Percentiles rank a stretch among this genome's conserved stretches.
Evolutionary conservation across 2,329 filamentous ascomycete genomes (phyloP).

Genomic region (Blastomyces emzantsi): DNA sequence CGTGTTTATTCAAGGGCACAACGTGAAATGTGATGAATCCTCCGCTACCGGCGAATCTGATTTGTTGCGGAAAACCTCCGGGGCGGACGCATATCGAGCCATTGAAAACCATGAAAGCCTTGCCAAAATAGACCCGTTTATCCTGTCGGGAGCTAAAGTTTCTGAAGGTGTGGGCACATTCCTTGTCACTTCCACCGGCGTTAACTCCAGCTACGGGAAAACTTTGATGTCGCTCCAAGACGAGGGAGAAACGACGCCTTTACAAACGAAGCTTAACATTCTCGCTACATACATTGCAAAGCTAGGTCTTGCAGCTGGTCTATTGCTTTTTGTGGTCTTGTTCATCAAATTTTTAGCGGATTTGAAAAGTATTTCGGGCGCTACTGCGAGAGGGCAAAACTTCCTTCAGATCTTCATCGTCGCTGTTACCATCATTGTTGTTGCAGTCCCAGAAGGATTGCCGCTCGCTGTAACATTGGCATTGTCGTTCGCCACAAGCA

Average conservation of each 20-base stretch:
- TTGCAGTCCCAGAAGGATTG: slow-evolving; percentile 61
- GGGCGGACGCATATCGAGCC: slow-evolving; percentile 54
- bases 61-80: slow-evolving; percentile 57
- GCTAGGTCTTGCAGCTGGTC: slow-evolving; percentile 59
- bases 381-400: slow-evolving; percentile 49
- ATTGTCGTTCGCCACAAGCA: slow-evolving; percentile 53
- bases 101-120: slow-evolving; percentile 53
- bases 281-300: slow-evolving; percentile 75
- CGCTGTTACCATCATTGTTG: slow-evolving; percentile 70
- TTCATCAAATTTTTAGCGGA: slow-evolving; percentile 61
- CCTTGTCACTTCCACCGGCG: slow-evolving; percentile 63
- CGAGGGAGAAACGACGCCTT: slow-evolving; percentile 65
- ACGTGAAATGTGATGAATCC: slow-evolving; percentile 63
- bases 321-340: slow-evolving; percentile 67
- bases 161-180: slow-evolving; percentile 68
- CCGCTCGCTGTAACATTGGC: slow-evolving; percentile 54
- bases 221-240: slow-evolving; percentile 70
- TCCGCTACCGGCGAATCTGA: slow-evolving; percentile 70
- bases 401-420: slow-evolving; percentile 71
- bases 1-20: slow-evolving; percentile 58
- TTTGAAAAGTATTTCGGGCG: slow-evolving; percentile 10
- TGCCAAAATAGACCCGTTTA: slow-evolving; percentile 67
- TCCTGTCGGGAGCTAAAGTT: slow-evolving; percentile 69
- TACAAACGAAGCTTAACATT: slow-evolving; percentile 68
- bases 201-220: slow-evolving; percentile 66